Conservation (phyloP, 305 asterid genomes). For the Ilex paraguariensis region DNA sequence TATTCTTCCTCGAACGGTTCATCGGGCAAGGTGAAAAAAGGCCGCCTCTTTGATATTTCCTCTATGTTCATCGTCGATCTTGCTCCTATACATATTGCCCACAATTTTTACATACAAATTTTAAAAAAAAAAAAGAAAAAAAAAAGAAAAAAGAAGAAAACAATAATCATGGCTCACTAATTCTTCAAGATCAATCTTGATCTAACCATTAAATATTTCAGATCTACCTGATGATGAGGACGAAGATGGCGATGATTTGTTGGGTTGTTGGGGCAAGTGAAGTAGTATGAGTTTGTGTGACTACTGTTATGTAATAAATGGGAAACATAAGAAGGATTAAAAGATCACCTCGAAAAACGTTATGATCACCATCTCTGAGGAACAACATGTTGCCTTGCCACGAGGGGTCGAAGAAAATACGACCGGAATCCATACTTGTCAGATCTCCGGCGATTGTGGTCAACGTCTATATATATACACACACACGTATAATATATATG, state of each 20-base stretch:
- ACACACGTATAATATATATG: slow-evolving; percentile 2
- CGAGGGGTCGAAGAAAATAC: slow-evolving; percentile 63
- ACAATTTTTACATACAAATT: not conserved
- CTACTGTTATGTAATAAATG: not conserved
- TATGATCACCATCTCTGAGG: slow-evolving; percentile 63
- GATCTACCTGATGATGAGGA: not conserved
- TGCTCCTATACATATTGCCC: slow-evolving; percentile 31
- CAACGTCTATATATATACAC: slow-evolving; percentile 14
- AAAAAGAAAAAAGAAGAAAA: not conserved
- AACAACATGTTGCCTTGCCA: slow-evolving; percentile 65
- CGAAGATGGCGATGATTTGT: not conserved
- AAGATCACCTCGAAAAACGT: slow-evolving; percentile 65
- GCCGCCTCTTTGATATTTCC: slow-evolving; percentile 63
- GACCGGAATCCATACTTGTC: slow-evolving; percentile 64
- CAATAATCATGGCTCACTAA: too few relatives aligned
- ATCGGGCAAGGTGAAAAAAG: slow-evolving; percentile 67
- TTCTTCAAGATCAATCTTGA: too few relatives aligned
- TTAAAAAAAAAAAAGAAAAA: not conserved
- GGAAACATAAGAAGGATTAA: slow-evolving; percentile 1
- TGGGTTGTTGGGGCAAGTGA: too few relatives aligned
- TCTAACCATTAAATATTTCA: too few relatives aligned
- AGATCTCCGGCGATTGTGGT: slow-evolving; percentile 29
- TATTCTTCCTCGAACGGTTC: slow-evolving; percentile 81
- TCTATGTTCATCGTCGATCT: slow-evolving; percentile 65
- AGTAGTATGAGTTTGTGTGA: not conserved